Evolutionary conservation across 768 basidiomycete genomes (phyloP), one percentile per base, ranked within the genome.

Genomic region (Cystofilobasidium bisporidii): DNA sequence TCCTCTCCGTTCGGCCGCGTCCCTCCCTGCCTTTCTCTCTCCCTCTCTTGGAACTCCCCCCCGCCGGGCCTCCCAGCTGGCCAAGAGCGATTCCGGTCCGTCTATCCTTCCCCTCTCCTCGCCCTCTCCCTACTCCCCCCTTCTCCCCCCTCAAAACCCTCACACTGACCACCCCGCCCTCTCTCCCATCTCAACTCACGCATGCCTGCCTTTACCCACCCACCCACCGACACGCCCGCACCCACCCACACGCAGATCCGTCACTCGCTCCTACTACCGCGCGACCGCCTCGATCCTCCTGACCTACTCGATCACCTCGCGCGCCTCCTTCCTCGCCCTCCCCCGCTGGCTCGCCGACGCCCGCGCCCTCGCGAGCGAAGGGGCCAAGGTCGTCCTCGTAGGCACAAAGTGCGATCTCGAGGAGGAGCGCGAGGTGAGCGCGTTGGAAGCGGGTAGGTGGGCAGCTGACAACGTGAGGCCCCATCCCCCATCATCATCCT

Each of bases 321-420:
- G 62, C 20, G 45, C 58, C 8, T 59, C 69, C 8, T 64, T 69
- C 65, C 45, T 59, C 26, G 62, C 63, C 8, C 56, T 70, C 4
- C 45, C 86, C 64, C 82, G 85, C 70, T 99, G 96, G 96, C 81
- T 99, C 22, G 85, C 88, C 11, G 96, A 99, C 76, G 94, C 92
- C 22, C 82, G 91, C 71, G 90, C 94, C 15, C 79, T 99, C 69
- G 94, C 88, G 18, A 92, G 91, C 70, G 89, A 92, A 17, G 87
- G 97, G 75, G 80, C 97, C 3, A 89, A 94, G 20, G 76, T 77
- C 15, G 79, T 79, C 3, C 69, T 78, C 11, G 91, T 99, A 24
- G 96, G 96, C 57, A 97, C 92, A 78, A 98, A 99, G 79, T 84
- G 88, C 18, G 96, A 99, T 77, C 82, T 85, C 72, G 94, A 97